phyloP scores from a whole-genome alignment of 2,329 filamentous ascomycete species.

The Diplocarpon rosae region DNA sequence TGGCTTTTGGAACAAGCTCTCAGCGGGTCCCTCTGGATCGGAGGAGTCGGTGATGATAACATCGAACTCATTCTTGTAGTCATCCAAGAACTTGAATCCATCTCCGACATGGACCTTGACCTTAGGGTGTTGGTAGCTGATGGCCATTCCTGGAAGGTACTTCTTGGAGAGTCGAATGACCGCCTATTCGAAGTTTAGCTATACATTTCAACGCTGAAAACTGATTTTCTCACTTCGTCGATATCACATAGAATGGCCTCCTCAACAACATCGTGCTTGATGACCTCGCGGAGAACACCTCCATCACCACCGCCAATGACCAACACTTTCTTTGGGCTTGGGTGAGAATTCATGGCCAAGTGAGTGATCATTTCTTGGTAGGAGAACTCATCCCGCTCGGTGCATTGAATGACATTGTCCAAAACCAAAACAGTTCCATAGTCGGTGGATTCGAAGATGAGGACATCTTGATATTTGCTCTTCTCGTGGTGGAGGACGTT shows the following conservation, averaged over 20 bases:
- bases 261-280: constrained; percentile 97
- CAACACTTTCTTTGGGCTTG: constrained; percentile 94
- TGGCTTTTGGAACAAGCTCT: constrained; percentile 94
- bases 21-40: constrained; percentile 91
- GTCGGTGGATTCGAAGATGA: constrained; percentile 97
- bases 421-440: constrained; percentile 93
- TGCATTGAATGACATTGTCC: constrained; percentile 98
- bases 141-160: constrained; percentile 89
- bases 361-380: constrained; percentile 99
- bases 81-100: constrained; percentile 95
- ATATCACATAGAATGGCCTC: constrained; percentile 97
- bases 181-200: constrained; percentile 40
- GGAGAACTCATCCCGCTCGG: constrained; percentile 96
- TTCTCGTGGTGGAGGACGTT: constrained; percentile 98
- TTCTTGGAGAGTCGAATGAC: constrained; percentile 98
- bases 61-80: constrained; percentile 95
- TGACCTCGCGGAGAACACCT: constrained; percentile 92
- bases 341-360: constrained; percentile 96
- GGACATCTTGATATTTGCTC: constrained; percentile 96
- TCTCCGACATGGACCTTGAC: constrained; percentile 88
- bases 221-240: constrained; percentile 55
- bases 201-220: not conserved
- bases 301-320: constrained; percentile 97
- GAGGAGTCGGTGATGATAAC: constrained; percentile 99
- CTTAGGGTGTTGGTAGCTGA: constrained; percentile 89